Evolutionary conservation across 208 protist genomes (phyloP).

Genomic region (Crithidia acanthocephali): DNA sequence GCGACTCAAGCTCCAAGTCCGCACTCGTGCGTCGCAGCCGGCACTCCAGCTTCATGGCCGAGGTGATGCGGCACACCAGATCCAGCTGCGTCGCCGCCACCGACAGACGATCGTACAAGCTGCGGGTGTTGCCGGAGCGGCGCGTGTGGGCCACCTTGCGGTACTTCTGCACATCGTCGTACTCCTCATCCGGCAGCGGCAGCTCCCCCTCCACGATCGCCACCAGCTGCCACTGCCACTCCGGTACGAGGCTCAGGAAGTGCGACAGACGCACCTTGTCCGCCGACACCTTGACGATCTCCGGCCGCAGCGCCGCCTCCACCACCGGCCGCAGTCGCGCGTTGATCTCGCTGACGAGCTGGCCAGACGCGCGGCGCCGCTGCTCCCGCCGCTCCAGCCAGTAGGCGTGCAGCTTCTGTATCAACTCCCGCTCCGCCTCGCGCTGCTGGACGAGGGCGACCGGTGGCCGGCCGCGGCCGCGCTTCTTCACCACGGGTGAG

Average conservation of each 20-base stretch:
- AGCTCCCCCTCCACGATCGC: slow-evolving; percentile 68
- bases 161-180: slow-evolving; percentile 76
- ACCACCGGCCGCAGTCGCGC: slow-evolving; percentile 45
- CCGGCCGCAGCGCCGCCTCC: slow-evolving; percentile 56
- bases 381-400: slow-evolving; percentile 59
- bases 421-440: slow-evolving; percentile 33
- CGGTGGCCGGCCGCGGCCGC: slow-evolving; percentile 54
- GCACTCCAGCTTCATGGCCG: slow-evolving; percentile 39
- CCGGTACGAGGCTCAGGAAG: slow-evolving; percentile 78
- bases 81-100: slow-evolving; percentile 40
- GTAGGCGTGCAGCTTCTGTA: slow-evolving; percentile 54
- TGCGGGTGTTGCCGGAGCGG: slow-evolving; percentile 54
- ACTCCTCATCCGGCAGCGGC: slow-evolving; percentile 78
- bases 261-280: slow-evolving; percentile 71
- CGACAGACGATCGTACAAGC: slow-evolving; percentile 61
- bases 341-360: slow-evolving; percentile 54
- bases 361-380: slow-evolving; percentile 39
- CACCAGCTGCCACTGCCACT: slow-evolving; percentile 76
- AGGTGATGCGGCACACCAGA: slow-evolving; percentile 36
- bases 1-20: slow-evolving; percentile 42
- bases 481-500: slow-evolving; percentile 34
- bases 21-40: slow-evolving; percentile 40
- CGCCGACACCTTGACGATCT: slow-evolving; percentile 69
- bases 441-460: slow-evolving; percentile 41
- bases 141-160: slow-evolving; percentile 66